A percentile compares a stretch with the other conserved stretches of the same genome.
These are phyloP conservation scores for Teunomyces atbi DNA, from an alignment of 805 yeast species.

Conservation along the genomic window DNA sequence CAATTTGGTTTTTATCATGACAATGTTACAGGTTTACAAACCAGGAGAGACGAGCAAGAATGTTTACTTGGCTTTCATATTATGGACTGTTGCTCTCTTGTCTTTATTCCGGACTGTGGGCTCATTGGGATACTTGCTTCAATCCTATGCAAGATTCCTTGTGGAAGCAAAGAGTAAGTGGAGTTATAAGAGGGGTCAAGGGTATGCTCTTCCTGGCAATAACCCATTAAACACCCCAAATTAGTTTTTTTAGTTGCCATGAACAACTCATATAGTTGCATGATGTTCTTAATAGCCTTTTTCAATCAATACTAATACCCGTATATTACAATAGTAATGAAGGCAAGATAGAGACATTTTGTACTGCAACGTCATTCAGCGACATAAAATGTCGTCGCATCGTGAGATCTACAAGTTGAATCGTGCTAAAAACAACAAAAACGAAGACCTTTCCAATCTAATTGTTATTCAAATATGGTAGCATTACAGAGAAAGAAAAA, in stretches of 20 bases:
- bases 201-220: constrained; percentile 34
- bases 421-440: background rate
- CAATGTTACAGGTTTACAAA: constrained; percentile 78
- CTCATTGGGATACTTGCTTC: constrained; percentile 64
- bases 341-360: background rate
- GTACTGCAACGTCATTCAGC: background rate
- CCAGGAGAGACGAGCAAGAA: constrained; percentile 60
- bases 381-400: constrained; percentile 2
- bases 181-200: constrained; percentile 36
- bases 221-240: constrained; percentile 29
- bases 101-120: constrained; percentile 83
- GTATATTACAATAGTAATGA: too few relatives aligned
- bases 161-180: constrained; percentile 42
- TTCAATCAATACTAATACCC: background rate
- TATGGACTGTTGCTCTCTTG: constrained; percentile 90
- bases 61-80: constrained; percentile 74
- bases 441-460: background rate
- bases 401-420: background rate
- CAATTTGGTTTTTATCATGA: constrained; percentile 79
- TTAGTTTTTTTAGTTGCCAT: constrained; percentile 2
- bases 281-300: background rate
- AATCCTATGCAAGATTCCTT: constrained; percentile 32
- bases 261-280: too few relatives aligned
- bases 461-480: constrained; percentile 33
- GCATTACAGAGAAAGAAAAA: constrained; percentile 40